These are phyloP conservation scores for Rhynchospora tenuis DNA, from an alignment of 176 grass and related monocot genomes.

Conservation along the genomic window DNA sequence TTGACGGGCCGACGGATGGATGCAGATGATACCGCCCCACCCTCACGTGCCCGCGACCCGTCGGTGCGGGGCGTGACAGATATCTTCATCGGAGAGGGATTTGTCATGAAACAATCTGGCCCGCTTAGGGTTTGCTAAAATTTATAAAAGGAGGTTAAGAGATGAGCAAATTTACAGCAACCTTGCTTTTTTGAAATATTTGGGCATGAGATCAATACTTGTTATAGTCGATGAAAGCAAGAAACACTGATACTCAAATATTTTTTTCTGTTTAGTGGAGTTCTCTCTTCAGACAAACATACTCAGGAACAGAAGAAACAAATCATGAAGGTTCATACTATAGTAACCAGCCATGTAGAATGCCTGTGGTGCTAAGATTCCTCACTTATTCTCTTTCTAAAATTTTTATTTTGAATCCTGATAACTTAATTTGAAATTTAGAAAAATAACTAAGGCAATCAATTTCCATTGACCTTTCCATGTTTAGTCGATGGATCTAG, in stretches of 20 bases:
- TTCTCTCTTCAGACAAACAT: too few relatives aligned
- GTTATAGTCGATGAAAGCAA: not conserved
- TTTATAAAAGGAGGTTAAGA: slow-evolving; percentile 14
- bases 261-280: not conserved
- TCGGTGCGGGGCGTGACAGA: too few relatives aligned
- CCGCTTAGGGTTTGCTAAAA: slow-evolving; percentile 74
- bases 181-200: slow-evolving; percentile 6
- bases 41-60: too few relatives aligned
- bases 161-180: slow-evolving; percentile 27
- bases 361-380: not conserved
- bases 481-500: too few relatives aligned
- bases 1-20: too few relatives aligned
- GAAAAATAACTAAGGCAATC: not conserved
- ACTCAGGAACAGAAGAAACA: too few relatives aligned
- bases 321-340: not conserved
- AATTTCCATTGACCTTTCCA: not conserved
- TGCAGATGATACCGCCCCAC: too few relatives aligned
- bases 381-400: not conserved
- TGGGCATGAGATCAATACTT: not conserved
- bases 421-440: not conserved
- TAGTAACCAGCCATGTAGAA: not conserved
- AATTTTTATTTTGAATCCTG: not conserved
- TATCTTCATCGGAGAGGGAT: slow-evolving; percentile 74
- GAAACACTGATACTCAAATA: not conserved
- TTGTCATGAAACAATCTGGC: slow-evolving; percentile 75